A percentile compares a stretch with the other conserved stretches of the same genome.
These are phyloP conservation scores for Alisma plantagoaquatica DNA, from an alignment of 106 monocot genomes.

Conservation along the genomic window DNA sequence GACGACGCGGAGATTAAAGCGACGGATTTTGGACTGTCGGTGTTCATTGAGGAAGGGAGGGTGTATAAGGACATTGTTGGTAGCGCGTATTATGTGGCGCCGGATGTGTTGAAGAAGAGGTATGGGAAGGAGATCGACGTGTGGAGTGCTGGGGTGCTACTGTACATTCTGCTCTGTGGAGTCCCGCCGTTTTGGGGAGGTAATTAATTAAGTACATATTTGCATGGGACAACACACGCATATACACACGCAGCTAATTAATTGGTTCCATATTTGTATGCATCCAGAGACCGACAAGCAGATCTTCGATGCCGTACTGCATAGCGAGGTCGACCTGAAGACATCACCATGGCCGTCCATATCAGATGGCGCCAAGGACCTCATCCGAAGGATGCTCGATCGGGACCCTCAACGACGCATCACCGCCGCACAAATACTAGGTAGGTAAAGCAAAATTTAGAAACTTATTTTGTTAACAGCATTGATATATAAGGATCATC, in stretches of 20 bases:
- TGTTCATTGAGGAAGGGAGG: constrained; percentile 35
- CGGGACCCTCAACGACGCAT: constrained; percentile 9
- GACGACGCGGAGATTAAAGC: constrained; percentile 18
- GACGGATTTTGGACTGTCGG: constrained; percentile 23
- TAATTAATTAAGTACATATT: too few species aligned
- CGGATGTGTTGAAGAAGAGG: constrained; percentile 36
- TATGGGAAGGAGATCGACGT: constrained; percentile 62
- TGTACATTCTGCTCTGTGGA: constrained; percentile 55
- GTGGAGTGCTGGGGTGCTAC: constrained; percentile 60
- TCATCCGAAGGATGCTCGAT: constrained; percentile 12
- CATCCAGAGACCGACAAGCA: constrained; percentile 13
- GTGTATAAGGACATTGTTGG: constrained; percentile 37
- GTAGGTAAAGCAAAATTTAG: constrained; percentile 1
- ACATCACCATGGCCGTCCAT: constrained; percentile 11
- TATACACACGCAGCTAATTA: too few species aligned
- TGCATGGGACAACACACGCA: too few species aligned
- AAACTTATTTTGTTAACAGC: not conserved
- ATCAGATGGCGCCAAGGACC: constrained; percentile 18
- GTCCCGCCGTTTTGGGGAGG: constrained; percentile 68
- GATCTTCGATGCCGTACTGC: constrained; percentile 7
- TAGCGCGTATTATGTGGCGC: constrained; percentile 65
- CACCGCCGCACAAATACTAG: constrained; percentile 7
- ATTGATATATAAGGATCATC: too few species aligned
- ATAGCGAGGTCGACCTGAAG: constrained; percentile 2
- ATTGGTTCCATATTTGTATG: not conserved